A percentile compares a stretch with the other conserved stretches of the same genome.
These are phyloP conservation scores for Mesotaenium endlicherianum DNA, from an alignment of 139 green algal genomes.

Conservation along the genomic window DNA sequence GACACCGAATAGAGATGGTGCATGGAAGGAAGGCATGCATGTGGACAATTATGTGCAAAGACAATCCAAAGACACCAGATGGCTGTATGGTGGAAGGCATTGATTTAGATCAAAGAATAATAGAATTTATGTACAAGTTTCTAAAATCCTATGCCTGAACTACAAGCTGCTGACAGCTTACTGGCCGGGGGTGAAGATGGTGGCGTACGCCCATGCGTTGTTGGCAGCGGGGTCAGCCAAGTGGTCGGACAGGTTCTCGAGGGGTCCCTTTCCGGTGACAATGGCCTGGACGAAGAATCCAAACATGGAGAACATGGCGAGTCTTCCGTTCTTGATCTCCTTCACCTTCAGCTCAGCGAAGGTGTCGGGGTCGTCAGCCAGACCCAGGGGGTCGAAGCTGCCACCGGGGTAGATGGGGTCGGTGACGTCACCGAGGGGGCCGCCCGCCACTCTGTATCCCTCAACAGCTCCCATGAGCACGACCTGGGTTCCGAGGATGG, in stretches of 20 bases:
- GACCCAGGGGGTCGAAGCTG: constrained; percentile 84
- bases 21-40: no score
- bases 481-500: constrained; percentile 72
- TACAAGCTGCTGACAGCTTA: no score
- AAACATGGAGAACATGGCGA: constrained; percentile 74
- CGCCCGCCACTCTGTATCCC: constrained; percentile 59
- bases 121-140: no score
- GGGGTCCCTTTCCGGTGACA: constrained; percentile 62
- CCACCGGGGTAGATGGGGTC: constrained; percentile 71
- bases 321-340: constrained; percentile 46
- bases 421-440: constrained; percentile 59
- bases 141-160: no score
- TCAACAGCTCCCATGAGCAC: constrained; percentile 70
- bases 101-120: no score
- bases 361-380: constrained; percentile 92
- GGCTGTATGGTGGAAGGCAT: no score
- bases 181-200: constrained; percentile 27
- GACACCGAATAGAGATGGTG: no score
- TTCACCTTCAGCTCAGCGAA: constrained; percentile 66
- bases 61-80: no score
- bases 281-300: constrained; percentile 70
- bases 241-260: constrained; percentile 87
- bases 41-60: no score
- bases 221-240: constrained; percentile 76
- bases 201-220: constrained; percentile 90